Evolutionary conservation across 768 basidiomycete species (phyloP).

Genomic region (Galerina sulciceps): DNA sequence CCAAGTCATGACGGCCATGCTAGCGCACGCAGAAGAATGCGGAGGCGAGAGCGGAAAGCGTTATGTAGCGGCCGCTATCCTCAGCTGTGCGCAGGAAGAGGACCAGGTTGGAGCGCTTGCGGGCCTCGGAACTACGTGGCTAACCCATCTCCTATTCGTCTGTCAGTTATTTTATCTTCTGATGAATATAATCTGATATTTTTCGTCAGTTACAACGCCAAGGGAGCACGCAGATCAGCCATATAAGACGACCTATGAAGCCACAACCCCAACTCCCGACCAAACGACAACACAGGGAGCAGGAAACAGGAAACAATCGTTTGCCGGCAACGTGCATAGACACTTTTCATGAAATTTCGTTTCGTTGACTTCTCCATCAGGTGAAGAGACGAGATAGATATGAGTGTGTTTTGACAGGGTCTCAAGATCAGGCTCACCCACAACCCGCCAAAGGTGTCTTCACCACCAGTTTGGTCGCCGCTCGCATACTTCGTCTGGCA

Average conservation of each 20-base stretch:
- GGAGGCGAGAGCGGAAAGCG: conserved; percentile 19
- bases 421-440: conserved; percentile 6
- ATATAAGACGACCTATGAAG: no score
- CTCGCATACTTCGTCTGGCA: conserved; percentile 13
- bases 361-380: conserved; percentile 3
- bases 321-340: not conserved
- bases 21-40: conserved; percentile 10
- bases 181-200: not conserved
- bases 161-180: conserved; percentile 12
- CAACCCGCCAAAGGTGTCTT: not conserved
- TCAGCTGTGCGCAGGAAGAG: conserved; percentile 8
- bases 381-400: conserved; percentile 12
- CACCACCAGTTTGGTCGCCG: not conserved
- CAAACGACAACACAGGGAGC: not conserved
- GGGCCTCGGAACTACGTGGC: conserved; percentile 11
- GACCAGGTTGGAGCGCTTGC: conserved; percentile 13
- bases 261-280: not conserved
- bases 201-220: no score
- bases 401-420: conserved; percentile 13
- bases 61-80: conserved; percentile 18
- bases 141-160: conserved; percentile 16
- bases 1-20: conserved; percentile 15
- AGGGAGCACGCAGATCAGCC: no score
- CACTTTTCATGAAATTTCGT: not conserved
- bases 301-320: not conserved